A percentile compares a stretch with the other conserved stretches of the same genome.
Conservation (phyloP, 2,329 filamentous ascomycete species). For the Truncatella angustata region DNA sequence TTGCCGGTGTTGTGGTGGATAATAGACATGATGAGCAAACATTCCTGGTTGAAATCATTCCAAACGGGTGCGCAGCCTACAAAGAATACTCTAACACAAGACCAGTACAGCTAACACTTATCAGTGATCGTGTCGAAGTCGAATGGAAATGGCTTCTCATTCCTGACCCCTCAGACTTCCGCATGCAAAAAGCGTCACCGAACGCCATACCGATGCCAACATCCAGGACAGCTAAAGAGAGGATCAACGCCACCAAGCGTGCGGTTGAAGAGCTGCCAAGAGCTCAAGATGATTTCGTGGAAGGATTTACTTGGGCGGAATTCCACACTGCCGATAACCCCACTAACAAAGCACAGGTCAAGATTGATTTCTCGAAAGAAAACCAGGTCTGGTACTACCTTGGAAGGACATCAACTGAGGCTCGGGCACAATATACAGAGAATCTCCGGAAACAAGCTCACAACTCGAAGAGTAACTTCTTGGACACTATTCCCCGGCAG, state of each 20-base stretch:
- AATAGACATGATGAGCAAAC: conserved; percentile 75
- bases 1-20: conserved; percentile 83
- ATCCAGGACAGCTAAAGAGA: conserved; percentile 60
- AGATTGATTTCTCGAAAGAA: conserved; percentile 68
- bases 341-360: conserved; percentile 59
- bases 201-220: conserved; percentile 70
- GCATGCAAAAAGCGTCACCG: conserved; percentile 70
- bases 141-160: conserved; percentile 82
- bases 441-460: conserved; percentile 60
- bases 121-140: conserved; percentile 70
- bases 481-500: conserved; percentile 65
- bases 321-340: conserved; percentile 65
- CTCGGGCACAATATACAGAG: conserved; percentile 87
- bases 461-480: conserved; percentile 69
- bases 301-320: conserved; percentile 73
- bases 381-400: conserved; percentile 88
- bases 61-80: conserved; percentile 62
- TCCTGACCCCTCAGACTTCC: conserved; percentile 68
- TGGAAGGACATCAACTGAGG: conserved; percentile 81
- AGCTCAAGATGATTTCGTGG: conserved; percentile 65
- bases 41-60: conserved; percentile 78
- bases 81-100: conserved; percentile 2
- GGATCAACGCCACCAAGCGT: conserved; percentile 64
- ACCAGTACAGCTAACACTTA: conserved; percentile 37
- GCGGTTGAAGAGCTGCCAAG: conserved; percentile 60